Base-by-base conservation (phyloP, 345 rosid genomes). In the Bretschneidera sinensis region DNA sequence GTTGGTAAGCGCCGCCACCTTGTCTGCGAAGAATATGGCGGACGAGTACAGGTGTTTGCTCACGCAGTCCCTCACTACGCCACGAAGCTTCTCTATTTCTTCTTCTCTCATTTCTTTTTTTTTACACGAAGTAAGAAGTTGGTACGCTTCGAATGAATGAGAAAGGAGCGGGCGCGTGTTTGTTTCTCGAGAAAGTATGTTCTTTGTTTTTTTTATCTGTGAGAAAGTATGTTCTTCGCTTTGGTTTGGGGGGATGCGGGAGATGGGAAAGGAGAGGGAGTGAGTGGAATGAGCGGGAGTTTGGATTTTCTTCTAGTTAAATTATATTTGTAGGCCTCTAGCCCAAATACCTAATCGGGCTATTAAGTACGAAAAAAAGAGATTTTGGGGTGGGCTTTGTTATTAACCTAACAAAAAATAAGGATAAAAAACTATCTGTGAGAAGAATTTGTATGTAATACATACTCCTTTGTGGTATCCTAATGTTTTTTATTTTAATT, bases 1-100 rank as follows among this genome's bases (percentile, higher is more conserved):
- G 24, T 68, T 77, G 58, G 96, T 83, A 62, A 94, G 71, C 25
- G 89, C 88, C 8, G 96, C 92, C 17, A 88, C 89, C 64, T 94
- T 86, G 55, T 94, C 89, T 43, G 97, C 95, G 79, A 90, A 91
- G 84, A 94, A 91, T 51, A 94, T 94, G 54, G 97, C 99, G 6
- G 96, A 94, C 5, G 97, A 94, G 80, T 91, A 90, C 11, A 94
- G 67, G 58, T 94, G 99, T 80, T 92, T 92, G 82, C 87, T 89
- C n/a, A 89, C 91, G 64, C 98, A 92, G 74, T 89, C 97, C 33
- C 97, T 74, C 61, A 91, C 97, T 35, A 94, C 88, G 17, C 97
- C 91, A 0, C 99, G 82, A 62, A 94, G 87, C 80, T 83, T 94
- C 77, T 94, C 92, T 0, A 88, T 77, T 63, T 82, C 89, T 62